Evolutionary conservation across 352 stramenopile genomes (phyloP).

Genomic region (Phytopythium ostracodes): DNA sequence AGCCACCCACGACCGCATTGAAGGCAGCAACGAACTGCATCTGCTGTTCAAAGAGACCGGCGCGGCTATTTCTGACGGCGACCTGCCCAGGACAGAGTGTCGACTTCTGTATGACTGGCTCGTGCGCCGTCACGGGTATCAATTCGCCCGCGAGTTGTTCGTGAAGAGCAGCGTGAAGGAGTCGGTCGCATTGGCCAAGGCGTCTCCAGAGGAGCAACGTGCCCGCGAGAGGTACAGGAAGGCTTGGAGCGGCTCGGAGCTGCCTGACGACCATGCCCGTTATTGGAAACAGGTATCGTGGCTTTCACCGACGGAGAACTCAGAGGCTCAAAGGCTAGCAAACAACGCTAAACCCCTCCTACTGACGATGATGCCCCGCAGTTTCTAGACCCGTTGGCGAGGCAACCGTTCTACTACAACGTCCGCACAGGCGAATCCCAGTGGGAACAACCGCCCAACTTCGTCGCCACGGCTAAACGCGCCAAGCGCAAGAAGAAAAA

Average conservation of each 20-base stretch:
- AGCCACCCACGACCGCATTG: not conserved
- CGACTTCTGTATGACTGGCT: slow-evolving; percentile 28
- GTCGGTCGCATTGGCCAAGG: slow-evolving; percentile 15
- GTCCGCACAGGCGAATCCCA: slow-evolving; percentile 59
- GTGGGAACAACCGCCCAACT: slow-evolving; percentile 44
- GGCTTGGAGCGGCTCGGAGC: slow-evolving; percentile 20
- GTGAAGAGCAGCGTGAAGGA: slow-evolving; percentile 42
- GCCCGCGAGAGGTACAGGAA: slow-evolving; percentile 32
- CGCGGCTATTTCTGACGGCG: slow-evolving; percentile 16
- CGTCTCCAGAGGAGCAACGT: slow-evolving; percentile 28
- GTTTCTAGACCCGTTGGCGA: slow-evolving; percentile 38
- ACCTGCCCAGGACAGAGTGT: slow-evolving; percentile 14
- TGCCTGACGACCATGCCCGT: slow-evolving; percentile 42
- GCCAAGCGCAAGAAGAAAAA: slow-evolving; percentile 23
- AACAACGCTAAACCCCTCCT: not conserved
- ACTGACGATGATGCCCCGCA: slow-evolving; percentile 12
- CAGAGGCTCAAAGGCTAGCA: not conserved
- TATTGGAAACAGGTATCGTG: slow-evolving; percentile 66
- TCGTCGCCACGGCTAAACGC: slow-evolving; percentile 15
- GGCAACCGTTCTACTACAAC: slow-evolving; percentile 65
- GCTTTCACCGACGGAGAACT: not conserved
- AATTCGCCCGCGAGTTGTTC: slow-evolving; percentile 41
- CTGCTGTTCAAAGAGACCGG: slow-evolving; percentile 19
- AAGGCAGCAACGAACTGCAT: not conserved
- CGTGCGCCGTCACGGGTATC: slow-evolving; percentile 41